Evolutionary conservation across 345 rosid genomes (phyloP).

Genomic region (Eucalyptus tenuipes): DNA sequence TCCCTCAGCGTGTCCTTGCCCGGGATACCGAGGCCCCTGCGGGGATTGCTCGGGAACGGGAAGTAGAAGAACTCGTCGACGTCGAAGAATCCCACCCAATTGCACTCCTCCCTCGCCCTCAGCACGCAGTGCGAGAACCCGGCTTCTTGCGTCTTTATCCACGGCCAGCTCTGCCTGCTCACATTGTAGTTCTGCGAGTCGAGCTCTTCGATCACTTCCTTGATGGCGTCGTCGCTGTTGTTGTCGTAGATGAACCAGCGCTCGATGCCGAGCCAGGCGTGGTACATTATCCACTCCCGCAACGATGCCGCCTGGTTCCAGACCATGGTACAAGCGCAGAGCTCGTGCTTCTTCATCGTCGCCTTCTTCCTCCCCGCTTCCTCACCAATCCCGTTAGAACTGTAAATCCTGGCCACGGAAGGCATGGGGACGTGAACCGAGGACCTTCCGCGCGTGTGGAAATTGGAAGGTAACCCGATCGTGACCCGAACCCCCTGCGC

Average conservation of each 20-base stretch:
- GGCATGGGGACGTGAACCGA: constrained; percentile 21
- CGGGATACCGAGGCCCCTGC: constrained; percentile 9
- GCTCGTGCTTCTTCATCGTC: constrained; percentile 39
- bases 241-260: constrained; percentile 98
- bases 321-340: constrained; percentile 86
- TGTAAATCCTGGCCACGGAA: constrained; percentile 48
- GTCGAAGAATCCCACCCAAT: constrained; percentile 92
- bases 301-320: constrained; percentile 88
- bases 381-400: neutral
- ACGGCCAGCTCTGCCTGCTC: constrained; percentile 81
- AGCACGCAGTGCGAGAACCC: constrained; percentile 92
- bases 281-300: constrained; percentile 83
- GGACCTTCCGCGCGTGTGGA: neutral
- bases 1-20: constrained; percentile 46
- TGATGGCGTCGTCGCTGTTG: constrained; percentile 69
- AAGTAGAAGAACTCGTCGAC: constrained; percentile 95
- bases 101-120: constrained; percentile 65
- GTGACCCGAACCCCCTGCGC: constrained; percentile 48
- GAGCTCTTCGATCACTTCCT: constrained; percentile 48
- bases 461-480: constrained; percentile 2
- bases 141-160: constrained; percentile 97
- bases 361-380: constrained; percentile 1
- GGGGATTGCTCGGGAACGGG: constrained; percentile 18
- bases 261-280: constrained; percentile 85
- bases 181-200: constrained; percentile 46